Evolutionary conservation across 2,329 filamentous ascomycete genomes (phyloP).

Genomic region (Apiospora koreana): DNA sequence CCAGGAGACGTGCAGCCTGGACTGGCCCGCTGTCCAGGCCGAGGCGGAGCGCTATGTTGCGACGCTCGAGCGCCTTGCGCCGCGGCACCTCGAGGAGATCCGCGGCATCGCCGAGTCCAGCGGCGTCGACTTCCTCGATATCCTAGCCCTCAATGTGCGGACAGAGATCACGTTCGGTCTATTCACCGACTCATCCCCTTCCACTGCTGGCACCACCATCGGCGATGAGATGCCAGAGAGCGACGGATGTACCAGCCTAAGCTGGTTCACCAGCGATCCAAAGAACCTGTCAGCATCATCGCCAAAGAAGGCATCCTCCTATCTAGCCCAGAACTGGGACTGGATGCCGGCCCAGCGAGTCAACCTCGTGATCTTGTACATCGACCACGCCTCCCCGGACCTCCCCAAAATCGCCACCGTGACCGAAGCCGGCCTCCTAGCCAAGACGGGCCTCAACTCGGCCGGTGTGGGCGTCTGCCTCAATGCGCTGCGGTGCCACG

Average conservation of each 20-base stretch:
- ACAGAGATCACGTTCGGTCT: constrained; percentile 60
- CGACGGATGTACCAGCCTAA: constrained; percentile 58
- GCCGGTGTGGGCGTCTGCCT: constrained; percentile 59
- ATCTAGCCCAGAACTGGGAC: constrained; percentile 62
- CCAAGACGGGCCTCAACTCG: constrained; percentile 66
- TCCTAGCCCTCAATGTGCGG: constrained; percentile 59
- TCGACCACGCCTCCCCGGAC: constrained; percentile 43
- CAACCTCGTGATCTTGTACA: constrained; percentile 50
- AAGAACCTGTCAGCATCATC: neutral
- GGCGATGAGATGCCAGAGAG: constrained; percentile 17
- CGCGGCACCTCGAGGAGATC: constrained; percentile 45
- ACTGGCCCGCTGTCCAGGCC: constrained; percentile 32
- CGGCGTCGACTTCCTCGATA: constrained; percentile 44
- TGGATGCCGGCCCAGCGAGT: constrained; percentile 53
- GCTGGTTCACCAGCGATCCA: constrained; percentile 33
- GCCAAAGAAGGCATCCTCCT: constrained; percentile 25
- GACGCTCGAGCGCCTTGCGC: constrained; percentile 38
- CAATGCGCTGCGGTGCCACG: constrained; percentile 61
- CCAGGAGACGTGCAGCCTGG: constrained; percentile 30
- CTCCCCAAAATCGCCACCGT: constrained; percentile 53
- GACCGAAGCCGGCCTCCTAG: constrained; percentile 61
- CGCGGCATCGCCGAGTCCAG: constrained; percentile 55
- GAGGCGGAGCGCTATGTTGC: constrained; percentile 48
- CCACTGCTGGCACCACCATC: neutral
- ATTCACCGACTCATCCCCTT: constrained; percentile 36